These are phyloP conservation scores for Penicillium sp. DNA, from an alignment of 2,329 filamentous ascomycete genomes.

Conservation along the genomic window DNA sequence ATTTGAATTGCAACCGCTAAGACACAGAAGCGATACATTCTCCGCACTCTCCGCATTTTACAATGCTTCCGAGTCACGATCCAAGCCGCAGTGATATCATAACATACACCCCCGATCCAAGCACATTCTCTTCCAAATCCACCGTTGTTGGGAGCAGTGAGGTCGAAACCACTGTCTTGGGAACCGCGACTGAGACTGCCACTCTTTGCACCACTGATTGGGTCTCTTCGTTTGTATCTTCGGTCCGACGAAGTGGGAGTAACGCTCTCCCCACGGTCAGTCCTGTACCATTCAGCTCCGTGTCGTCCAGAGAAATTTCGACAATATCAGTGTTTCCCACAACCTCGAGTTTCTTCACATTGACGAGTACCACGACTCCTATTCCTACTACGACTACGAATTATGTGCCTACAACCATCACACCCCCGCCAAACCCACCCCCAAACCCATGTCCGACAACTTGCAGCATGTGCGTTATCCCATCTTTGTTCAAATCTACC, in stretches of 20 bases:
- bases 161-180: background rate
- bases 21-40: background rate
- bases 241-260: background rate
- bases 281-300: background rate
- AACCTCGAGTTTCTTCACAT: background rate
- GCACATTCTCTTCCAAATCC: background rate
- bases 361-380: background rate
- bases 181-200: background rate
- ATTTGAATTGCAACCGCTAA: background rate
- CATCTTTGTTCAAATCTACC: background rate
- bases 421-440: background rate
- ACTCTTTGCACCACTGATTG: background rate
- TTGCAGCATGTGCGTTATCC: slow-evolving; percentile 14
- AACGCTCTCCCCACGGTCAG: background rate
- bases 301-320: background rate
- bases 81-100: background rate
- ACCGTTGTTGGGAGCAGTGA: background rate
- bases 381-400: background rate
- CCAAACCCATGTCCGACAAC: slow-evolving; percentile 19
- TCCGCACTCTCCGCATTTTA: background rate
- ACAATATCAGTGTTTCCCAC: background rate
- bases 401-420: slow-evolving; percentile 16
- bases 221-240: background rate
- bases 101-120: background rate
- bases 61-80: background rate